Base-by-base conservation (phyloP, 1,139 yeast genomes). In the Hyphopichia wangnamkhiaoensis region DNA sequence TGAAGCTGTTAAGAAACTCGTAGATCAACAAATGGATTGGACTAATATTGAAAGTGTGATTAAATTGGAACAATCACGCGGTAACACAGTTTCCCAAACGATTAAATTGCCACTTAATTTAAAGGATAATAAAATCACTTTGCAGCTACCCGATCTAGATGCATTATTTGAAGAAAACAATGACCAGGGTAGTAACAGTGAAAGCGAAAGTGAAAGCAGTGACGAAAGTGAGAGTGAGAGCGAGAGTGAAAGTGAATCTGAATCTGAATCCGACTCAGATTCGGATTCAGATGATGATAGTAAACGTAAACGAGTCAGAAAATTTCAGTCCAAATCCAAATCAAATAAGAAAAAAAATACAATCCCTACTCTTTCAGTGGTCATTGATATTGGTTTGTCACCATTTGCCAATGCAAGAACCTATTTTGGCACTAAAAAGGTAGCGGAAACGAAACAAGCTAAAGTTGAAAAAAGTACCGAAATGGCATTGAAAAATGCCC, bases 21-120 rank as follows among this genome's bases (percentile, higher is more conserved):
- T 91, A 5, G 82, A 84, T 38, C 95, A 88, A 56, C 94, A 89
- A 48, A 88, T 89, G 91, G 98, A 93, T 58, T 93, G 98, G 98
- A 76, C 80, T 25, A 86, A 89, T 47, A 90, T 91, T 44, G 96
- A 86, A 56, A 81, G 84, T 47, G 66, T 84, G 40, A 82, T 93
- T 39, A 67, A 74, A 39, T 72, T 82, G 36, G 96, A 91, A 52
- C 83, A 88, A 51, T 62, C 69, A 2, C 76, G 83, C 47, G 83
- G 83, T 1, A 86, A 85, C 51, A 59, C 66, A 3, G 69, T 83
- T 37, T 96, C 97, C 0, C 63, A 68, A 31, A 54, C 72, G 40
- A 84, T 91, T 38, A 70, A 72, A 34, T 58, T 82, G 28, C 95
- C 96, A 0, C 71, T 93, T 52, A 81, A 89, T 40, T 69, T 93